Percentiles rank a stretch among this genome's conserved stretches.
phyloP scores from a whole-genome alignment of 306 rosid species.

The Begonia masoniana region DNA sequence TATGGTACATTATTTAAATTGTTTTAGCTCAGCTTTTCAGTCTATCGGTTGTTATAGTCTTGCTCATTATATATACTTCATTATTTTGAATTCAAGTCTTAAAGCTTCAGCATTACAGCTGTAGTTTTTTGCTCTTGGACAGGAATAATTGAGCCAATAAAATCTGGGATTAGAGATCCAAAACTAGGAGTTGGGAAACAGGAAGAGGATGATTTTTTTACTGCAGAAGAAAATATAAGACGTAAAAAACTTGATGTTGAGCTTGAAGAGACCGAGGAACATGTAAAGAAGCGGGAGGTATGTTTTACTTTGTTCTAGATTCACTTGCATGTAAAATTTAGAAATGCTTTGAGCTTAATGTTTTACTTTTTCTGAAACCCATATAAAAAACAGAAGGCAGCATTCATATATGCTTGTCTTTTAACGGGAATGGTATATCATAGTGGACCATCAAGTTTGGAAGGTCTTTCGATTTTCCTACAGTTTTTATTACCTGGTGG shows the following conservation, averaged over 20 bases:
- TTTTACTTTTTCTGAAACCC: conserved; percentile 73
- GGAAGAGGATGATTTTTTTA: conserved; percentile 87
- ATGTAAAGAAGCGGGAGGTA: conserved; percentile 88
- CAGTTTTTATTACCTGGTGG: conserved; percentile 99
- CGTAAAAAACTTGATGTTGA: conserved; percentile 78
- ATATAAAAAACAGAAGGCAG: conserved; percentile 86
- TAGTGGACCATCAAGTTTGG: conserved; percentile 92
- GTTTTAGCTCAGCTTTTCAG: not conserved
- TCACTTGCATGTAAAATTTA: conserved; percentile 20
- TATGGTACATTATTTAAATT: no score
- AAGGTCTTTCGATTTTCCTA: conserved; percentile 99
- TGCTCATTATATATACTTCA: not conserved
- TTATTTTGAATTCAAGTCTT: not conserved
- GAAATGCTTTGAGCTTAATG: conserved; percentile 59
- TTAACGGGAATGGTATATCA: conserved; percentile 81
- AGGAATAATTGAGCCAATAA: conserved; percentile 87
- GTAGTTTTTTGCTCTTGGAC: conserved; percentile 7
- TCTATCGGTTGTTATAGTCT: not conserved
- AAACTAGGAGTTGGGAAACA: conserved; percentile 85
- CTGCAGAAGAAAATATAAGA: conserved; percentile 95
- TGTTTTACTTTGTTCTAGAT: conserved; percentile 19
- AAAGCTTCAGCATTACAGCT: not conserved
- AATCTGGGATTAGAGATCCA: conserved; percentile 93
- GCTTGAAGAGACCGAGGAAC: conserved; percentile 83
- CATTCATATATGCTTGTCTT: conserved; percentile 89